Evolutionary conservation across 768 basidiomycete species (phyloP).

Genomic region (Lactarius vividus): DNA sequence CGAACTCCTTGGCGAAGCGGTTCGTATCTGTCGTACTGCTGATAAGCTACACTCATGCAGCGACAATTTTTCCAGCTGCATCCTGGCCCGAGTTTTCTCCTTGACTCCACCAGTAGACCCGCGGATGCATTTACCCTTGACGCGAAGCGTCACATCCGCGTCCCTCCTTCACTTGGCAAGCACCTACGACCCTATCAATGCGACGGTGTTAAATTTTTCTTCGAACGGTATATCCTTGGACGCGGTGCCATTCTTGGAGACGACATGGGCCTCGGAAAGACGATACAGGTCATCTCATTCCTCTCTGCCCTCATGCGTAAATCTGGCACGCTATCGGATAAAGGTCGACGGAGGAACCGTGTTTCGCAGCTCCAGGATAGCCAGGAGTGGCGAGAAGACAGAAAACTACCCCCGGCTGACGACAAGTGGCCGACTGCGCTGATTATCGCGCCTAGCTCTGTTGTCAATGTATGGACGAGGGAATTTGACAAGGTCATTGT

Average conservation of each 20-base stretch:
- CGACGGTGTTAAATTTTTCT: constrained; percentile 83
- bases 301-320: constrained; percentile 92
- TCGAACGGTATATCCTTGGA: constrained; percentile 59
- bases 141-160: constrained; percentile 42
- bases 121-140: constrained; percentile 54
- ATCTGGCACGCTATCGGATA: constrained; percentile 59
- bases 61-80: constrained; percentile 1
- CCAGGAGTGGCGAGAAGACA: constrained; percentile 48
- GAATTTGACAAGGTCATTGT: constrained; percentile 74
- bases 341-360: constrained; percentile 60
- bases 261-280: constrained; percentile 97
- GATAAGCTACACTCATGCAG: not conserved
- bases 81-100: constrained; percentile 34
- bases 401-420: constrained; percentile 62
- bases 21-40: constrained; percentile 3
- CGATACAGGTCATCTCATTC: constrained; percentile 88
- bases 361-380: constrained; percentile 67
- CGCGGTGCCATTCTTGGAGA: constrained; percentile 87
- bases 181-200: constrained; percentile 91
- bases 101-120: constrained; percentile 43
- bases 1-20: constrained; percentile 14
- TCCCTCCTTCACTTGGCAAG: constrained; percentile 74
- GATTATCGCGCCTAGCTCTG: constrained; percentile 82
- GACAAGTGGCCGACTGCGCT: constrained; percentile 82
- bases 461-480: constrained; percentile 85